A percentile compares a stretch with the other conserved stretches of the same genome.
Evolutionary conservation across 1,139 yeast genomes (phyloP).

Genomic region (Saccharomyces hybrid): DNA sequence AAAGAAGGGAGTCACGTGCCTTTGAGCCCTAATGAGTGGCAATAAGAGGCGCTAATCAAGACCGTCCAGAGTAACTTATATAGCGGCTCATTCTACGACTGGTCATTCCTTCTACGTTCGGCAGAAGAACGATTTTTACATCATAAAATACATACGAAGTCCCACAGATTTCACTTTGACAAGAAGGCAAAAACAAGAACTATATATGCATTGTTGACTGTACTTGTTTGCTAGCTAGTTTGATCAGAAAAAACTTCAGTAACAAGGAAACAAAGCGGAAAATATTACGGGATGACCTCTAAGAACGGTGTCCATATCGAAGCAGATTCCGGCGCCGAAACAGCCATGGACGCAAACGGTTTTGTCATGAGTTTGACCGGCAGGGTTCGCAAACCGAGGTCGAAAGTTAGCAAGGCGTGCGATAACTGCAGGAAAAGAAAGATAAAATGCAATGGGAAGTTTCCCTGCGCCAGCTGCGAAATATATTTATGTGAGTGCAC

Average conservation of each 20-base stretch:
- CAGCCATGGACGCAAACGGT: neutral
- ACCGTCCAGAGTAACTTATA: neutral
- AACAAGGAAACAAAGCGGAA: neutral
- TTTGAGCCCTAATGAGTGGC: neutral
- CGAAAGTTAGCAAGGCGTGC: slow-evolving; percentile 43
- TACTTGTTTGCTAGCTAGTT: neutral
- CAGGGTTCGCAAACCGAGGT: slow-evolving; percentile 10
- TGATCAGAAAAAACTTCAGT: neutral
- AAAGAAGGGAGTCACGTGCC: neutral
- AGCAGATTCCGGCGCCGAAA: neutral
- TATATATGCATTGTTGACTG: neutral
- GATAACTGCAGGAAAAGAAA: slow-evolving; percentile 55
- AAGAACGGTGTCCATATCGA: neutral
- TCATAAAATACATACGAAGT: no score
- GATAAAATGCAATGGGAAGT: slow-evolving; percentile 51
- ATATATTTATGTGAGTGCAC: slow-evolving; percentile 28
- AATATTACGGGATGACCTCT: neutral
- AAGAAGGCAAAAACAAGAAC: neutral
- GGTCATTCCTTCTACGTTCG: neutral
- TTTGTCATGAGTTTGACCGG: slow-evolving; percentile 1
- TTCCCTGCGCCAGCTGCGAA: slow-evolving; percentile 31
- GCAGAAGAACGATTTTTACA: neutral
- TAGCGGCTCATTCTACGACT: neutral
- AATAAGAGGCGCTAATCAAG: neutral
- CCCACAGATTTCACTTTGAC: no score